phyloP scores from a whole-genome alignment of 192 early-diverging fungal genomes.

The Spizellomyces sp. region DNA sequence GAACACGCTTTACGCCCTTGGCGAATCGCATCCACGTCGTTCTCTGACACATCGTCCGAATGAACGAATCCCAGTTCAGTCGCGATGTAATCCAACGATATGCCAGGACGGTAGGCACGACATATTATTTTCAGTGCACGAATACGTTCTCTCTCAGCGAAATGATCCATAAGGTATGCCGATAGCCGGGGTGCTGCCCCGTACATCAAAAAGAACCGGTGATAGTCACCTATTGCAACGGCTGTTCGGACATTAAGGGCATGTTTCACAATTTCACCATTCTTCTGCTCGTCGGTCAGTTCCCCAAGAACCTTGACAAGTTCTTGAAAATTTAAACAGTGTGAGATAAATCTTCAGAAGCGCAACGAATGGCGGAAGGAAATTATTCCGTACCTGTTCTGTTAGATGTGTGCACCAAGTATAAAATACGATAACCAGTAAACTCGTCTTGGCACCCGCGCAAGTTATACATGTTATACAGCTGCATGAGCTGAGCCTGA shows the following conservation, averaged over 20 bases:
- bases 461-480: constrained; percentile 71
- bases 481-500: constrained; percentile 88
- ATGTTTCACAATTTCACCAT: constrained; percentile 67
- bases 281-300: constrained; percentile 70
- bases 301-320: constrained; percentile 76
- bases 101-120: constrained; percentile 73
- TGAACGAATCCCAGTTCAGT: constrained; percentile 69
- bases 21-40: constrained; percentile 7
- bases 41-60: constrained; percentile 13
- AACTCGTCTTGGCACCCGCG: constrained; percentile 82
- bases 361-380: neutral
- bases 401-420: constrained; percentile 86
- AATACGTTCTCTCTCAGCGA: constrained; percentile 84
- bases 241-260: constrained; percentile 83
- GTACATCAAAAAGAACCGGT: constrained; percentile 81
- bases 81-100: constrained; percentile 61
- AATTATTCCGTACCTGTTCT: constrained; percentile 63
- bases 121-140: constrained; percentile 73
- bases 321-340: constrained; percentile 48
- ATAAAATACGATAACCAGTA: constrained; percentile 90
- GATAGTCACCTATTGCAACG: constrained; percentile 83
- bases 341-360: neutral
- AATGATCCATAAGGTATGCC: constrained; percentile 89
- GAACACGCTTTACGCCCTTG: constrained; percentile 24
- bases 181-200: constrained; percentile 80